phyloP scores from a whole-genome alignment of 2,329 filamentous ascomycete species.

The Pseudogymnoascus destructans region DNA sequence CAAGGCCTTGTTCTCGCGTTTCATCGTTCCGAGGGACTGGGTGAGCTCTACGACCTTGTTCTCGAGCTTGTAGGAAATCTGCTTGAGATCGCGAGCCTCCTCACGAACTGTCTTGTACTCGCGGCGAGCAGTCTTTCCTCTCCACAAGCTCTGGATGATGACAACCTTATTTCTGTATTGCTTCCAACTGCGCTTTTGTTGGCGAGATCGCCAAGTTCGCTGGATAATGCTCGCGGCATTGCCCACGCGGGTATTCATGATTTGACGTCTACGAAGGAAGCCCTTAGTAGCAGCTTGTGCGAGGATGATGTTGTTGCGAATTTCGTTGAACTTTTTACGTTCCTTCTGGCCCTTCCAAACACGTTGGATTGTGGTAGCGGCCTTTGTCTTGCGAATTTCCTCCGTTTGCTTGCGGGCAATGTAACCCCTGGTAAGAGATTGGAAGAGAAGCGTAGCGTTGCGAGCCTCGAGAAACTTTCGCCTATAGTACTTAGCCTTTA shows the following conservation, averaged over 20 bases:
- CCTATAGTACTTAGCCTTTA: slow-evolving; percentile 89
- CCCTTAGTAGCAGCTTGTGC: slow-evolving; percentile 89
- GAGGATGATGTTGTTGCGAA: slow-evolving; percentile 72
- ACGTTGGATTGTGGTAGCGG: slow-evolving; percentile 87
- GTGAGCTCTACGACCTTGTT: slow-evolving; percentile 99
- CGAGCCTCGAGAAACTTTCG: slow-evolving; percentile 81
- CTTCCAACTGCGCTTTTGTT: slow-evolving; percentile 68
- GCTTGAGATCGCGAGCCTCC: slow-evolving; percentile 94
- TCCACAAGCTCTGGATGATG: slow-evolving; percentile 85
- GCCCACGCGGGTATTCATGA: slow-evolving; percentile 85
- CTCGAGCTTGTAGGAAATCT: slow-evolving; percentile 98
- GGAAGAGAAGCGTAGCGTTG: slow-evolving; percentile 64
- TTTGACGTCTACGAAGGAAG: slow-evolving; percentile 77
- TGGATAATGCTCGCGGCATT: slow-evolving; percentile 88
- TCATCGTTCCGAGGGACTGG: slow-evolving; percentile 81
- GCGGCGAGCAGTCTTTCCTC: slow-evolving; percentile 66
- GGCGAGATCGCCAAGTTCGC: slow-evolving; percentile 72
- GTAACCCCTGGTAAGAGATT: slow-evolving; percentile 65
- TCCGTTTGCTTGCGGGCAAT: slow-evolving; percentile 66
- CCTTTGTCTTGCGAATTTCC: slow-evolving; percentile 69
- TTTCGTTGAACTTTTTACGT: slow-evolving; percentile 62
- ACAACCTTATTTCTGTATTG: slow-evolving; percentile 81
- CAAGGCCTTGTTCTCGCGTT: slow-evolving; percentile 85
- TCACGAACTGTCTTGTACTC: slow-evolving; percentile 86
- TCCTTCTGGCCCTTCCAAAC: slow-evolving; percentile 91